Evolutionary conservation across 768 basidiomycete genomes (phyloP).

Genomic region (Serendipita sp.): DNA sequence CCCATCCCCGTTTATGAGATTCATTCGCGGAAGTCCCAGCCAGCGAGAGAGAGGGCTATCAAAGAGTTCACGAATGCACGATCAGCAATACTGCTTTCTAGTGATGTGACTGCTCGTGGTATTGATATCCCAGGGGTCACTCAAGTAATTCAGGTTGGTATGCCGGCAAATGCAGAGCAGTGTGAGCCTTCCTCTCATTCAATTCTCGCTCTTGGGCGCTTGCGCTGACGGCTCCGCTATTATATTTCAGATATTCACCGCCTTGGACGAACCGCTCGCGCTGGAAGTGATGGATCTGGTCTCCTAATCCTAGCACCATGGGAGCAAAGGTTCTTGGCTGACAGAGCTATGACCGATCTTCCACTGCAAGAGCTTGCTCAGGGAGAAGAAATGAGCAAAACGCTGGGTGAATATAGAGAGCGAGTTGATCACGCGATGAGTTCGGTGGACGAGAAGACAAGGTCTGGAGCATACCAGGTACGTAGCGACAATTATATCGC

Average conservation of each 20-base stretch:
- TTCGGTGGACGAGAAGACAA: slow-evolving; percentile 23
- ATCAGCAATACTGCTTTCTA: slow-evolving; percentile 34
- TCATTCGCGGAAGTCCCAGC: slow-evolving; percentile 40
- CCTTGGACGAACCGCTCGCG: slow-evolving; percentile 26
- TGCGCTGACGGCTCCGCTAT: neutral
- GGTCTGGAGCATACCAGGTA: slow-evolving; percentile 33
- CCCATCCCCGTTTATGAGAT: slow-evolving; percentile 29
- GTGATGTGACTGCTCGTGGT: slow-evolving; percentile 45
- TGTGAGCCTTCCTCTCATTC: slow-evolving; percentile 16
- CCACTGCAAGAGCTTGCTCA: slow-evolving; percentile 22
- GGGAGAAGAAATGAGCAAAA: neutral
- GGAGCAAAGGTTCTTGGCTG: slow-evolving; percentile 33
- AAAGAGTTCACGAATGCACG: slow-evolving; percentile 29
- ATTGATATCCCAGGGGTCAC: slow-evolving; percentile 56
- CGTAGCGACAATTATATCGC: slow-evolving; percentile 2
- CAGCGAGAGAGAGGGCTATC: slow-evolving; percentile 30
- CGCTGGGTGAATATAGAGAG: neutral
- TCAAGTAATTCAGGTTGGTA: slow-evolving; percentile 34
- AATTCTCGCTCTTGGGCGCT: neutral
- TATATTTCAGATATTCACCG: slow-evolving; percentile 21
- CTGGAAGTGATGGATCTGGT: slow-evolving; percentile 29
- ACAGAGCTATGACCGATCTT: slow-evolving; percentile 24
- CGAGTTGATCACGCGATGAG: slow-evolving; percentile 18
- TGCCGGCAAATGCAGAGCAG: slow-evolving; percentile 22
- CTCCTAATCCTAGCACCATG: slow-evolving; percentile 36